Conservation (phyloP, 106 monocot genomes). For the Dioscorea zingiberensis region DNA sequence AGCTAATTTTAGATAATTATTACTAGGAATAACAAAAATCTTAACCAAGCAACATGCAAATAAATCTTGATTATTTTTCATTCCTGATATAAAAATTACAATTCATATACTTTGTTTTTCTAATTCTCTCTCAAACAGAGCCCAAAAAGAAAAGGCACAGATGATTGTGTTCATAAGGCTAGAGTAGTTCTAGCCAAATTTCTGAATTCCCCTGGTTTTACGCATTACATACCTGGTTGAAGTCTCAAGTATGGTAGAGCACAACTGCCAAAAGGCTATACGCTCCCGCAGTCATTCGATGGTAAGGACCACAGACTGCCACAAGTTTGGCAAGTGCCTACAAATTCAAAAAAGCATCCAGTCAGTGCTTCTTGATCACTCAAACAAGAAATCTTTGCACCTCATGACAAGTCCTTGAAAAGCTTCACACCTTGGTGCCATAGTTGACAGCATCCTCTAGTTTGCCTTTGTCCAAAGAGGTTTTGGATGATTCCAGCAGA, state of each 20-base stretch:
- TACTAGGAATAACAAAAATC: too few relatives aligned
- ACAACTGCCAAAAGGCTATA: conserved; percentile 97
- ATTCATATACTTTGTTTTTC: too few relatives aligned
- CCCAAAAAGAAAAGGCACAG: too few relatives aligned
- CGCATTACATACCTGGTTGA: conserved; percentile 83
- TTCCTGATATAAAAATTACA: too few relatives aligned
- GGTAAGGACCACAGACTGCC: conserved; percentile 95
- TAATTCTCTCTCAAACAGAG: too few relatives aligned
- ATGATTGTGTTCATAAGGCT: too few relatives aligned
- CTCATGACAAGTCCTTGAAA: neutral
- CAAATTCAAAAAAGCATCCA: conserved; percentile 12
- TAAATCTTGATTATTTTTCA: too few relatives aligned
- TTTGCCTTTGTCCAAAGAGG: conserved; percentile 92
- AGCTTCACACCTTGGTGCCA: conserved; percentile 71
- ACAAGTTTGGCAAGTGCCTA: conserved; percentile 93
- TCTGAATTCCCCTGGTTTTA: neutral
- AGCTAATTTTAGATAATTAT: too few relatives aligned
- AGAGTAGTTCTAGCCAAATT: neutral
- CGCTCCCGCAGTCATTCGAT: conserved; percentile 97
- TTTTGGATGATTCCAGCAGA: conserved; percentile 90
- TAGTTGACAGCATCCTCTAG: conserved; percentile 94
- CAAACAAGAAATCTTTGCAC: too few relatives aligned
- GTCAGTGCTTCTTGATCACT: too few relatives aligned
- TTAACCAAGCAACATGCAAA: too few relatives aligned
- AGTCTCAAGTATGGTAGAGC: conserved; percentile 93